Evolutionary conservation across 345 rosid genomes (phyloP).

Genomic region (Eucalyptus dawsonii): DNA sequence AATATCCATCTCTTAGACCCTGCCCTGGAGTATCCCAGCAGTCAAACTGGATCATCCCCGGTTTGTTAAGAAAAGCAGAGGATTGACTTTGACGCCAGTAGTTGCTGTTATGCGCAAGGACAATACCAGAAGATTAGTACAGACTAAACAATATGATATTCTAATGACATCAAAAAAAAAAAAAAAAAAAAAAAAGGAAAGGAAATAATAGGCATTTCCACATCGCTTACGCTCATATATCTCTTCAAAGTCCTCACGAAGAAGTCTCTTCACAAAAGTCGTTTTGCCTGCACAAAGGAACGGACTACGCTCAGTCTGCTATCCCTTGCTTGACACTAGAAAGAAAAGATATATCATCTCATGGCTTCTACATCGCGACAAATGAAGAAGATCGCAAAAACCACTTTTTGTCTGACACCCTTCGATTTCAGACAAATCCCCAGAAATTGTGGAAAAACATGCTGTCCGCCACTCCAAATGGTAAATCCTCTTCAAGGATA

Average conservation of each 20-base stretch:
- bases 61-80: conserved; percentile 71
- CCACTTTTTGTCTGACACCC: too few species aligned
- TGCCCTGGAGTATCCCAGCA: conserved; percentile 38
- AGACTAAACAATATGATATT: too few species aligned
- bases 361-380: too few species aligned
- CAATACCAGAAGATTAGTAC: not conserved
- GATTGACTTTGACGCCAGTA: conserved; percentile 73
- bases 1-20: too few species aligned
- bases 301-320: not conserved
- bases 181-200: too few species aligned
- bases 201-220: not conserved
- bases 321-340: too few species aligned
- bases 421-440: too few species aligned
- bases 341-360: too few species aligned
- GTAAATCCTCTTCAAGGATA: too few species aligned
- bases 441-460: too few species aligned
- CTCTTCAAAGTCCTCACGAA: conserved; percentile 75
- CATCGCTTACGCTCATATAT: conserved; percentile 70
- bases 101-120: conserved; percentile 33
- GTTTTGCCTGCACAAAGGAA: conserved; percentile 54
- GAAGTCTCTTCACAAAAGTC: conserved; percentile 81
- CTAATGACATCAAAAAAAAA: not conserved
- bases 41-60: conserved; percentile 51
- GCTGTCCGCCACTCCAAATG: too few species aligned
- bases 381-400: too few species aligned